These are phyloP conservation scores for Boletellus dicymbophilus DNA, from an alignment of 1,284 basidiomycete genomes.

Conservation along the genomic window DNA sequence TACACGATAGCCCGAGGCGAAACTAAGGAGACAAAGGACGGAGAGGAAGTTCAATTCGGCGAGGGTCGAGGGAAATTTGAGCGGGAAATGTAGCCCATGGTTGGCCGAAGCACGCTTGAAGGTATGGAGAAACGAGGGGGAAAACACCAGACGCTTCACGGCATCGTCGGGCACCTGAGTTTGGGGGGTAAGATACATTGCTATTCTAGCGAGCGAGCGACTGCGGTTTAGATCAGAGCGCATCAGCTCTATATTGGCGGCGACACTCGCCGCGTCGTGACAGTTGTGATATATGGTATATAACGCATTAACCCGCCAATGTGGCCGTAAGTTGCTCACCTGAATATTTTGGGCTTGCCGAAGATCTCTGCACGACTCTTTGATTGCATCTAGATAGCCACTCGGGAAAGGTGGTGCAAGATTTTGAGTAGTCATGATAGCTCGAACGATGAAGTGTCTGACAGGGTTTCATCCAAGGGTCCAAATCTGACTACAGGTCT, in stretches of 20 bases:
- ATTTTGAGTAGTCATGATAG: constrained; percentile 19
- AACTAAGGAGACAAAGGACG: constrained; percentile 75
- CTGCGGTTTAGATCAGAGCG: not conserved
- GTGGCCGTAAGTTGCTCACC: constrained; percentile 42
- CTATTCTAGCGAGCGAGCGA: not conserved
- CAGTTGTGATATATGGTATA: not conserved
- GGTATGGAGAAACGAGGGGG: constrained; percentile 61
- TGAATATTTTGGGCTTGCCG: constrained; percentile 44
- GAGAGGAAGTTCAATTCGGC: constrained; percentile 77
- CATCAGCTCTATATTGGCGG: not conserved
- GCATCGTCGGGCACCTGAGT: constrained; percentile 54
- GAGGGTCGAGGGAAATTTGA: constrained; percentile 69
- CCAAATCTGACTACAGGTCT: too few species aligned
- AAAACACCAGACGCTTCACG: constrained; percentile 62
- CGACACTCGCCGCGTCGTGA: not conserved
- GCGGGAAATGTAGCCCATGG: constrained; percentile 74
- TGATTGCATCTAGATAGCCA: constrained; percentile 51
- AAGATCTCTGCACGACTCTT: constrained; percentile 48
- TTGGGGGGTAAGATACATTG: constrained; percentile 9
- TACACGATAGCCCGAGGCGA: constrained; percentile 76
- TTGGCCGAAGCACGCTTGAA: constrained; percentile 61
- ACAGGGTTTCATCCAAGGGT: too few species aligned
- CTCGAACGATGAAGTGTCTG: too few species aligned
- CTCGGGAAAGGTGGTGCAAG: constrained; percentile 40
- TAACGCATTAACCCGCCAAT: too few species aligned